Base-by-base conservation (phyloP, 2,329 filamentous ascomycete species). In the Sarocladiaceae sp. region DNA sequence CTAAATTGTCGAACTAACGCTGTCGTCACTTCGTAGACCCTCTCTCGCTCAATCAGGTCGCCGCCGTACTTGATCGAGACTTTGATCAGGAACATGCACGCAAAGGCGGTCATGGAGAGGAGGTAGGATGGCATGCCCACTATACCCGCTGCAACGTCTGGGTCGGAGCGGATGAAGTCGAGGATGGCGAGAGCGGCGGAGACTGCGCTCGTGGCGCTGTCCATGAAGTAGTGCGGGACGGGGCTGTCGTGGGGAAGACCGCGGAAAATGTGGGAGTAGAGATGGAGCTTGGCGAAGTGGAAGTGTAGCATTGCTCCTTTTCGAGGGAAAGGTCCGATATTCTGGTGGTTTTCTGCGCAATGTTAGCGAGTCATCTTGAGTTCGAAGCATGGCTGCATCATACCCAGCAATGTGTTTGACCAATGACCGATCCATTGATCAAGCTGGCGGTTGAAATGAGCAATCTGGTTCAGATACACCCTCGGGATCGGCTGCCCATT, bases 61-160 rank as follows among this genome's bases (percentile, higher is more conserved):
- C 60, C 61, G 0, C 58, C 53, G 49, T 69, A 65, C 21, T 68
- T 70, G 19, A 64, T 61, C 1, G 69, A 62, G 1, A 74, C 58
- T 48, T 73, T 72, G 27, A 72, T 63, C 1, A 75, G 60, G 47
- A 76, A 75, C 51, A 73, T 69, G 51, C 69, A 73, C 1, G 72
- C 70, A 46, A 75, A 75, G 0, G 68, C 70, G 0, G 70, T 73
- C 72, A 75, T 76, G 34, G 68, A 70, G 46, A 72, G 68, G 33
- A 73, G 63, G 41, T 74, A 75, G 3, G 69, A 68, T 2, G 72
- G 72, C 55, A 75, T 70, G 2, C 72, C 68, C 50, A 51, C 53
- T 6, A 65, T 60, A 0, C 62, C 63, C 9, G 61, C 59, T 2
- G 64, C 60, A 3, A 73, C 61, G 24, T 70, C 66, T 0, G 59